Percentiles rank a stretch among this genome's conserved stretches.
Conservation (phyloP, 1,284 basidiomycete species). For the Sanghuangporus baumii region DNA sequence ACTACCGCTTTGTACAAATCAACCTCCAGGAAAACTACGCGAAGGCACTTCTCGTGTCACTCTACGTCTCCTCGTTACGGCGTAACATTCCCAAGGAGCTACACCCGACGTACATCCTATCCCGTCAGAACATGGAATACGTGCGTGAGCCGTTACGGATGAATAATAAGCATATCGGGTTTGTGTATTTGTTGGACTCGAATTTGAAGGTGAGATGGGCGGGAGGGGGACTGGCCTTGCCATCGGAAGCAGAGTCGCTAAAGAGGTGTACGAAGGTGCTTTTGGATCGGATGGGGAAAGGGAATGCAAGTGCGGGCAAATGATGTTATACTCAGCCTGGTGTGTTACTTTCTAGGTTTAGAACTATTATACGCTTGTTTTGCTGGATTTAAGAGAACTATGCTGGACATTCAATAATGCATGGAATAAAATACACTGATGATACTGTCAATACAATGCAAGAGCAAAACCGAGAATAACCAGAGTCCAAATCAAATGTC, state of each 20-base stretch:
- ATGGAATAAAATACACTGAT: conserved; percentile 6
- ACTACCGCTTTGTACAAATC: conserved; percentile 84
- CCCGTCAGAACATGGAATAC: conserved; percentile 73
- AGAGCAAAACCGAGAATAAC: not conserved
- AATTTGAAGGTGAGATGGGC: conserved; percentile 89
- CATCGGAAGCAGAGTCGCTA: conserved; percentile 68
- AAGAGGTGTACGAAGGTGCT: conserved; percentile 73
- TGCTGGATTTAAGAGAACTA: not conserved
- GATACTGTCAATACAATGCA: not conserved
- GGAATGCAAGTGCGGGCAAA: not conserved
- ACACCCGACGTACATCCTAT: conserved; percentile 79
- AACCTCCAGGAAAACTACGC: conserved; percentile 88
- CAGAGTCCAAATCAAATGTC: conserved; percentile 43
- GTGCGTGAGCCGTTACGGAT: conserved; percentile 80
- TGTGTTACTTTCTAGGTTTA: not conserved
- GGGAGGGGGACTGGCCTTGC: conserved; percentile 78
- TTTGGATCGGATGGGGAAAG: conserved; percentile 42
- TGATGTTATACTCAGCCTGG: not conserved
- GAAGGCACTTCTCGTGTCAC: conserved; percentile 81
- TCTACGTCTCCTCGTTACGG: conserved; percentile 77
- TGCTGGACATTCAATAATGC: not conserved
- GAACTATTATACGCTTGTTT: not conserved
- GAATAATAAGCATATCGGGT: conserved; percentile 89
- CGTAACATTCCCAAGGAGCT: conserved; percentile 55
- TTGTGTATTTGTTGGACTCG: conserved; percentile 88